Conservation (phyloP, 202 grass and related monocot genomes). For the Setaria viridis region DNA sequence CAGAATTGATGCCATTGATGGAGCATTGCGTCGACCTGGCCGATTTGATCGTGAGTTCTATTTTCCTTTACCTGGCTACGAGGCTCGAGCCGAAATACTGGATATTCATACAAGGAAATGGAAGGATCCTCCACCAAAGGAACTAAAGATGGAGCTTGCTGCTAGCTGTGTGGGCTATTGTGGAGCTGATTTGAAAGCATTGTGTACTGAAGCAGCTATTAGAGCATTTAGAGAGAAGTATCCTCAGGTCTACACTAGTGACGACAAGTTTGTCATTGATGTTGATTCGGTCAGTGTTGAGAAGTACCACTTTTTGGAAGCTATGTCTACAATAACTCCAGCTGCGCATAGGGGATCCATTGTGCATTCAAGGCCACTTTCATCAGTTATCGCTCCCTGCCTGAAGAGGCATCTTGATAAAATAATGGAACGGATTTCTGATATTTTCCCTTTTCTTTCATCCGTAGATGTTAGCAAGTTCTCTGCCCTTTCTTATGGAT, state of each 20-base stretch:
- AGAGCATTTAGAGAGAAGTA: conserved; percentile 97
- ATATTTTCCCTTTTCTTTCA: conserved; percentile 87
- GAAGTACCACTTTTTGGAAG: conserved; percentile 97
- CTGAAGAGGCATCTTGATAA: conserved; percentile 84
- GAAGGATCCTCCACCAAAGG: conserved; percentile 85
- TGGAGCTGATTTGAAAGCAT: conserved; percentile 96
- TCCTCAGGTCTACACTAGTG: conserved; percentile 97
- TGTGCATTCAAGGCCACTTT: conserved; percentile 92
- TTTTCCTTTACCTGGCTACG: conserved; percentile 97
- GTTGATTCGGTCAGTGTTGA: conserved; percentile 84
- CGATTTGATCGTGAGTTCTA: conserved; percentile 98
- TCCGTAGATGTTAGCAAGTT: conserved; percentile 71
- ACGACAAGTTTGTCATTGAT: conserved; percentile 99
- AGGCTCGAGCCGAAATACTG: conserved; percentile 91
- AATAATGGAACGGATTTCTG: conserved; percentile 82
- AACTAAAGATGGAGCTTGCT: conserved; percentile 92
- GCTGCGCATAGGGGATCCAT: conserved; percentile 91
- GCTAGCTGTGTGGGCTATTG: conserved; percentile 98
- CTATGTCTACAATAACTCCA: conserved; percentile 98
- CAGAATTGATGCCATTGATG: conserved; percentile 99
- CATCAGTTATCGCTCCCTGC: conserved; percentile 78
- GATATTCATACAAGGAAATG: conserved; percentile 99
- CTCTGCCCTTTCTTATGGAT: conserved; percentile 73
- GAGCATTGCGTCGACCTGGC: conserved; percentile 92
- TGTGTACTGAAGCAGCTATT: conserved; percentile 99